Conservation (phyloP, 495 filamentous ascomycete genomes). For the Xylaria grammica region DNA sequence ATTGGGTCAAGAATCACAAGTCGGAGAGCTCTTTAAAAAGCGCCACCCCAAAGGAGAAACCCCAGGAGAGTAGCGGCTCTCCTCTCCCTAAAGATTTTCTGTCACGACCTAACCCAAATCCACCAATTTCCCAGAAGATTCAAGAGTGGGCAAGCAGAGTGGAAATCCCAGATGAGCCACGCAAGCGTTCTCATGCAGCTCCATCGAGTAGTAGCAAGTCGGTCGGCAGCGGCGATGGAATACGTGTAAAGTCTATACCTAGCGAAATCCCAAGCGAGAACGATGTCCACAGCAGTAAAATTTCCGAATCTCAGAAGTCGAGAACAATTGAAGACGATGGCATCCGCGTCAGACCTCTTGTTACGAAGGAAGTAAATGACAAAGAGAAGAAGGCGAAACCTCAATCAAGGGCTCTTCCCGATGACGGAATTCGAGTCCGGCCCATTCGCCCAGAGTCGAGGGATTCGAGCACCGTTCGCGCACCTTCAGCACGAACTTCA, state of each 20-base stretch:
- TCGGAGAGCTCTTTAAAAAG: slow-evolving; percentile 51
- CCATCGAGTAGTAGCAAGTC: slow-evolving; percentile 16
- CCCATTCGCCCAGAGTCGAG: slow-evolving; percentile 33
- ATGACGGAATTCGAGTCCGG: slow-evolving; percentile 39
- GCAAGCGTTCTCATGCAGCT: slow-evolving; percentile 17
- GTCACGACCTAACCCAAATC: slow-evolving; percentile 54
- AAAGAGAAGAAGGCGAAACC: slow-evolving; percentile 40
- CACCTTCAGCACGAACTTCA: slow-evolving; percentile 39
- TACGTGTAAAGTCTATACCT: slow-evolving; percentile 28
- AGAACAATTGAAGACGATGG: slow-evolving; percentile 38
- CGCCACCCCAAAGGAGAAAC: slow-evolving; percentile 35
- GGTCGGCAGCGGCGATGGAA: slow-evolving; percentile 33
- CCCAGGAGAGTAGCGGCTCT: slow-evolving; percentile 44
- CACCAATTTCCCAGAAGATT: slow-evolving; percentile 55
- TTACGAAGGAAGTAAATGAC: slow-evolving; percentile 31
- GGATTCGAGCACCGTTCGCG: slow-evolving; percentile 36
- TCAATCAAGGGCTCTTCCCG: slow-evolving; percentile 14
- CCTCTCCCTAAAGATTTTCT: slow-evolving; percentile 59
- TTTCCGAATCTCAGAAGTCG: slow-evolving; percentile 27
- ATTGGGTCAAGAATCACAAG: slow-evolving; percentile 67
- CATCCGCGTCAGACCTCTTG: slow-evolving; percentile 41
- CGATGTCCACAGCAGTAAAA: slow-evolving; percentile 15
- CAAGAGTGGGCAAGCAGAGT: slow-evolving; percentile 57
- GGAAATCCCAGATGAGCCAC: slow-evolving; percentile 41
- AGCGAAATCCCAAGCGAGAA: slow-evolving; percentile 31